Conservation (phyloP, 2,329 filamentous ascomycete genomes). For the Celoporthe dispersa region DNA sequence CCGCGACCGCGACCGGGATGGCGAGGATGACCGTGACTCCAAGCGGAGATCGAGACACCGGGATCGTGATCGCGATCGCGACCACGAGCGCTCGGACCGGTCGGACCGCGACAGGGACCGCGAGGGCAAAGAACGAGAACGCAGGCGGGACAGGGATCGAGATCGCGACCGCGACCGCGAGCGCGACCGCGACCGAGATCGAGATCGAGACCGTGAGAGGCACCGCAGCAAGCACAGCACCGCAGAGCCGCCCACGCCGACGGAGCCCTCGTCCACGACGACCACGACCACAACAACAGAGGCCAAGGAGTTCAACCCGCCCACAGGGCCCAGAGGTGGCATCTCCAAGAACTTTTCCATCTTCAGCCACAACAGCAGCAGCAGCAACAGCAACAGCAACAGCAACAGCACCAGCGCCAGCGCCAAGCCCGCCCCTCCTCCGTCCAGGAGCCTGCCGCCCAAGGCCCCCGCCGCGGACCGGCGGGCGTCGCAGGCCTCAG, state of each 20-base stretch:
- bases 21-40: slow-evolving; percentile 28
- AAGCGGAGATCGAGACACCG: slow-evolving; percentile 9
- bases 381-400: slow-evolving; percentile 17
- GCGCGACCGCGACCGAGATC: slow-evolving; percentile 33
- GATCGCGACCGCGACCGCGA: slow-evolving; percentile 27
- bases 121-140: slow-evolving; percentile 40
- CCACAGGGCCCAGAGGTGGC: slow-evolving; percentile 44
- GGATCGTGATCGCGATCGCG: slow-evolving; percentile 30
- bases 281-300: slow-evolving; percentile 24
- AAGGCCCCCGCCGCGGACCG: slow-evolving; percentile 31
- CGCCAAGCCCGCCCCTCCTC: not conserved
- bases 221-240: slow-evolving; percentile 40
- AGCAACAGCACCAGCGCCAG: not conserved
- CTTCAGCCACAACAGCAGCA: slow-evolving; percentile 24
- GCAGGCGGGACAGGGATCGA: slow-evolving; percentile 41
- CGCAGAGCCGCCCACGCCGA: slow-evolving; percentile 38
- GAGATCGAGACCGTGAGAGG: slow-evolving; percentile 39
- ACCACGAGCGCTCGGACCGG: slow-evolving; percentile 33
- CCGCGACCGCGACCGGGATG: slow-evolving; percentile 29
- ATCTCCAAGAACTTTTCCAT: slow-evolving; percentile 31
- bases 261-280: slow-evolving; percentile 40
- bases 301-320: slow-evolving; percentile 49
- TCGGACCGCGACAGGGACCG: slow-evolving; percentile 45
- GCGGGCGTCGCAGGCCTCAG: slow-evolving; percentile 43
- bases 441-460: slow-evolving; percentile 27